These are phyloP conservation scores for Phytophthora citrophthora DNA, from an alignment of 352 stramenopile genomes.

Conservation along the genomic window DNA sequence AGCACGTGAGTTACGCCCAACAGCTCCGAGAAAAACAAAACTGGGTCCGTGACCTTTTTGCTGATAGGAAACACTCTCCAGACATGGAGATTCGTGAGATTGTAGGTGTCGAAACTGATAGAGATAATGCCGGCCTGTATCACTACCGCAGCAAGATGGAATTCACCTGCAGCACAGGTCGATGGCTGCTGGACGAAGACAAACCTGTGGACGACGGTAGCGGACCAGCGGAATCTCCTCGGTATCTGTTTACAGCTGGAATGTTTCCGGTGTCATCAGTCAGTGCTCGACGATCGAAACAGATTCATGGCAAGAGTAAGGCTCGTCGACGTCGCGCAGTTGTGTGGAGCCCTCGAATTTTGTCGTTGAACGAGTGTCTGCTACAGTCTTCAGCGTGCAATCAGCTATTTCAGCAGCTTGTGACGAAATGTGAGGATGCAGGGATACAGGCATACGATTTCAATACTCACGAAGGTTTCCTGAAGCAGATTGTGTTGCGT, in stretches of 20 bases:
- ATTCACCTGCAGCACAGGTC: slow-evolving; percentile 81
- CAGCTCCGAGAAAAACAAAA: slow-evolving; percentile 74
- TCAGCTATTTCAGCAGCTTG: slow-evolving; percentile 45
- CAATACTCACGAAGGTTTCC: slow-evolving; percentile 55
- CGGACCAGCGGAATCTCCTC: not conserved
- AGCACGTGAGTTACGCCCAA: slow-evolving; percentile 63
- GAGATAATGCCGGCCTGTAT: slow-evolving; percentile 20
- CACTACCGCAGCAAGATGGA: slow-evolving; percentile 88
- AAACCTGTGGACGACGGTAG: slow-evolving; percentile 17
- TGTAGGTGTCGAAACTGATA: slow-evolving; percentile 32
- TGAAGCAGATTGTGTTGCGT: slow-evolving; percentile 77
- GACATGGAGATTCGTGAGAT: slow-evolving; percentile 50
- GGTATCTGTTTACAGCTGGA: slow-evolving; percentile 65
- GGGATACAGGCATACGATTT: slow-evolving; percentile 67
- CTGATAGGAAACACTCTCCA: slow-evolving; percentile 24
- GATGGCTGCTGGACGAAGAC: slow-evolving; percentile 66
- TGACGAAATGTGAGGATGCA: slow-evolving; percentile 31
- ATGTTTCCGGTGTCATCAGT: slow-evolving; percentile 69
- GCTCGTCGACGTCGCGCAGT: slow-evolving; percentile 26
- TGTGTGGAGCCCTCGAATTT: slow-evolving; percentile 68
- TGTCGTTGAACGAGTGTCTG: slow-evolving; percentile 68
- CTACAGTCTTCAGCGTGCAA: slow-evolving; percentile 60
- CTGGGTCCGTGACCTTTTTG: slow-evolving; percentile 53
- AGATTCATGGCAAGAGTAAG: slow-evolving; percentile 41
- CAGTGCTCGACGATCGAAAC: slow-evolving; percentile 46